Conservation (phyloP, 768 basidiomycete species). For the Rhodocollybia butyracea region DNA sequence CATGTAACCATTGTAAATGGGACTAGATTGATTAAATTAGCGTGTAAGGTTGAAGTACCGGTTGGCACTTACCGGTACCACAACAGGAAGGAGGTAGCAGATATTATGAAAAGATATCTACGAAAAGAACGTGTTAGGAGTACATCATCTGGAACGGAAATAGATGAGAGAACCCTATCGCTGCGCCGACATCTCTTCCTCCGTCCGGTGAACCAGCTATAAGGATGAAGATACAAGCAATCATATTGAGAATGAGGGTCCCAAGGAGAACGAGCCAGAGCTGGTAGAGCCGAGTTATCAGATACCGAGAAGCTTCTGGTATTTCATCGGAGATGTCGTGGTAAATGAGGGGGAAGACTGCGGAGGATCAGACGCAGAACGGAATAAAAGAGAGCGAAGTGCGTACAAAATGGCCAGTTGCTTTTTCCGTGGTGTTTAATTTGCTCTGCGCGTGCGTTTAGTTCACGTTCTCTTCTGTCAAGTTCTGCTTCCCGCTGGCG, state of each 20-base stretch:
- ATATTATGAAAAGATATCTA: constrained; percentile 81
- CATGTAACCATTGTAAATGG: constrained; percentile 97
- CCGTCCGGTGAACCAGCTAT: constrained; percentile 73
- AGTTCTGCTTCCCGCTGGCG: constrained; percentile 79
- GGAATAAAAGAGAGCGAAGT: constrained; percentile 11
- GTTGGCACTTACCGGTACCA: constrained; percentile 80
- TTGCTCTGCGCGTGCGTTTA: constrained; percentile 64
- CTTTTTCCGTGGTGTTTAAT: constrained; percentile 76
- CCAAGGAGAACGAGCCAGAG: constrained; percentile 88
- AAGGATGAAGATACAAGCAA: constrained; percentile 86
- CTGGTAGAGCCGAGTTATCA: constrained; percentile 85
- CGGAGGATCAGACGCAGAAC: constrained; percentile 18
- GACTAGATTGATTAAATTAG: constrained; percentile 41
- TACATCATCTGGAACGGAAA: background rate
- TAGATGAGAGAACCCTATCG: constrained; percentile 58
- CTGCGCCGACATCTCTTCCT: constrained; percentile 76
- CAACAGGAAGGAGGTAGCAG: constrained; percentile 77
- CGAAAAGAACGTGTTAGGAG: constrained; percentile 11
- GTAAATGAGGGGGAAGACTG: constrained; percentile 92
- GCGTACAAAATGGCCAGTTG: constrained; percentile 92
- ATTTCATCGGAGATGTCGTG: constrained; percentile 92
- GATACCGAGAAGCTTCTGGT: constrained; percentile 70
- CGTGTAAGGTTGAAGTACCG: constrained; percentile 7
- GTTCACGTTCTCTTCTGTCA: constrained; percentile 71
- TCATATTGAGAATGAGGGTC: constrained; percentile 85